These are phyloP conservation scores for Elaeis oleifera DNA, from an alignment of 202 grass and related monocot species.

Conservation along the genomic window DNA sequence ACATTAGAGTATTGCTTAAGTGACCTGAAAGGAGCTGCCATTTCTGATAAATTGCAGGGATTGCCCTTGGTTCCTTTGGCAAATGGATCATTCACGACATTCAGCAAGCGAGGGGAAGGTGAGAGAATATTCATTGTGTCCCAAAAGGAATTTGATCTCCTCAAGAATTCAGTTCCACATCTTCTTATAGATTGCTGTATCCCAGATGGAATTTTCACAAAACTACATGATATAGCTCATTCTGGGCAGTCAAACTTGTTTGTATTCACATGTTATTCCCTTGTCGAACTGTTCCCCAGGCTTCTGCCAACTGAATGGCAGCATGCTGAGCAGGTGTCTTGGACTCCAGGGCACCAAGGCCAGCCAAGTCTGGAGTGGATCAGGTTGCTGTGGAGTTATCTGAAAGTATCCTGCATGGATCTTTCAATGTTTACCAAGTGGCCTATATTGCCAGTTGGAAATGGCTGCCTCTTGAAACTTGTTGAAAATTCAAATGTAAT, in stretches of 20 bases:
- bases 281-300: conserved; percentile 79
- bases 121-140: conserved; percentile 78
- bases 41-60: conserved; percentile 73
- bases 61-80: conserved; percentile 79
- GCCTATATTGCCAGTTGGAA: conserved; percentile 78
- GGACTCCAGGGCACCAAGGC: conserved; percentile 67
- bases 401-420: conserved; percentile 64
- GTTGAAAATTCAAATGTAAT: conserved; percentile 81
- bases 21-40: conserved; percentile 48
- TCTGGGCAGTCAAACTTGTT: conserved; percentile 61
- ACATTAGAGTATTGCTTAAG: conserved; percentile 87
- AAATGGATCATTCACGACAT: conserved; percentile 78
- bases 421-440: conserved; percentile 82
- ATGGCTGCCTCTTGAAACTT: conserved; percentile 71
- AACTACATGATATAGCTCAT: conserved; percentile 67
- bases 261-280: conserved; percentile 63
- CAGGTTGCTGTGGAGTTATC: conserved; percentile 68
- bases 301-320: conserved; percentile 95
- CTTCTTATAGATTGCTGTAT: conserved; percentile 73
- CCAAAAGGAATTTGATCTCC: conserved; percentile 76
- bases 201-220: conserved; percentile 57
- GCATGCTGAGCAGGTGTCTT: conserved; percentile 56
- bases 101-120: conserved; percentile 63
- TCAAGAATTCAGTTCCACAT: conserved; percentile 70
- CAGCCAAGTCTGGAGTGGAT: conserved; percentile 89